Evolutionary conservation across 1,284 basidiomycete species (phyloP).

Genomic region (Sanghuangporus baumii): DNA sequence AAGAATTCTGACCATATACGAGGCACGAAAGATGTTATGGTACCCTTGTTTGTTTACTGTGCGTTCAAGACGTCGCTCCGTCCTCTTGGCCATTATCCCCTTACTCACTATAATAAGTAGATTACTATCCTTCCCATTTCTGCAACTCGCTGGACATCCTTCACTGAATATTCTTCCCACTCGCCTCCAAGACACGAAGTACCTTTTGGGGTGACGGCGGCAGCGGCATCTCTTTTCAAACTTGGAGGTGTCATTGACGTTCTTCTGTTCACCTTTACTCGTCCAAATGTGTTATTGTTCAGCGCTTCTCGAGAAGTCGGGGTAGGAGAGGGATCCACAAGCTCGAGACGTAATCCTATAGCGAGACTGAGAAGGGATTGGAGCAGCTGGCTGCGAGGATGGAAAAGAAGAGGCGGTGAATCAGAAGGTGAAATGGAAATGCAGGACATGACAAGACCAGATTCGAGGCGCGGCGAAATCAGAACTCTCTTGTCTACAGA

Average conservation of each 20-base stretch:
- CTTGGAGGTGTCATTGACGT: constrained; percentile 23
- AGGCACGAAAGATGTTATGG: constrained; percentile 18
- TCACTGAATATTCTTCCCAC: neutral
- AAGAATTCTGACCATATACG: neutral
- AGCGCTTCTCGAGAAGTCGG: neutral
- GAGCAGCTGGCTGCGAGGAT: neutral
- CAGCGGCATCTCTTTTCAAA: constrained; percentile 18
- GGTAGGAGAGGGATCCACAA: neutral
- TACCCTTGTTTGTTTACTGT: constrained; percentile 12
- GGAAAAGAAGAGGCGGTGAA: neutral
- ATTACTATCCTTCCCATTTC: constrained; percentile 18
- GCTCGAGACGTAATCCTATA: neutral
- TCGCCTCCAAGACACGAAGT: neutral
- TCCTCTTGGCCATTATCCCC: neutral
- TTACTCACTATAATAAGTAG: neutral
- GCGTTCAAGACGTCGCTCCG: neutral
- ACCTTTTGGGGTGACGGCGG: constrained; percentile 18
- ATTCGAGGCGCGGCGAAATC: no score
- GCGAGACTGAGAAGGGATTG: neutral
- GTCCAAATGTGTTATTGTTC: constrained; percentile 21
- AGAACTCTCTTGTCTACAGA: neutral
- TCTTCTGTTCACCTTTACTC: constrained; percentile 21
- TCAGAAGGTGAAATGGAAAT: neutral
- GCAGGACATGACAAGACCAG: neutral
- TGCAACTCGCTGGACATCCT: constrained; percentile 14